Evolutionary conservation across 169 alveolate genomes (phyloP).

Genomic region (Plasmodium cynomolgi): DNA sequence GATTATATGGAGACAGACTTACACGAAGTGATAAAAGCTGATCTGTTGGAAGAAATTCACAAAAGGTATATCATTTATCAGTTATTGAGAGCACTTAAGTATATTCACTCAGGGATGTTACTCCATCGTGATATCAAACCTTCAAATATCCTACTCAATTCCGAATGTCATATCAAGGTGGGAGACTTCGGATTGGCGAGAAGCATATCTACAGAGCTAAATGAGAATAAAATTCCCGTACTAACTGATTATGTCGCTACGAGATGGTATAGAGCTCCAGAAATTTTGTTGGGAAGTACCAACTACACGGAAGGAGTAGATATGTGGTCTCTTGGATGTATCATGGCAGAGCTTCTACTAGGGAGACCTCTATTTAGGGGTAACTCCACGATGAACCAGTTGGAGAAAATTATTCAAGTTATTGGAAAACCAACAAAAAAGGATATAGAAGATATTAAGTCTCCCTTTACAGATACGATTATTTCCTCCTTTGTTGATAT

Average conservation of each 20-base stretch:
- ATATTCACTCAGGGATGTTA: constrained; percentile 95
- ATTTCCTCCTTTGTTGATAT: constrained; percentile 75
- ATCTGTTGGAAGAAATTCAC: constrained; percentile 96
- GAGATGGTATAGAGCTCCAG: constrained; percentile 99
- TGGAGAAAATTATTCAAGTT: constrained; percentile 92
- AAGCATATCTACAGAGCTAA: constrained; percentile 88
- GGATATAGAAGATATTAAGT: constrained; percentile 92
- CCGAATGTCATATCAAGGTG: constrained; percentile 97
- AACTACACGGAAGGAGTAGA: constrained; percentile 99
- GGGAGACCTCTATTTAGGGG: constrained; percentile 99
- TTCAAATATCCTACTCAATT: constrained; percentile 95
- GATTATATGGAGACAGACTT: constrained; percentile 99
- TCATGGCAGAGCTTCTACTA: constrained; percentile 95
- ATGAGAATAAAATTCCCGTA: constrained; percentile 87
- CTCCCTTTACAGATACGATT: constrained; percentile 90
- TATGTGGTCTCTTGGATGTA: constrained; percentile 99
- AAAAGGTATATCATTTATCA: constrained; percentile 94
- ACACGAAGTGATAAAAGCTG: constrained; percentile 98
- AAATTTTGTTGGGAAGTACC: constrained; percentile 95
- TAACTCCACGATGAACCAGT: constrained; percentile 97
- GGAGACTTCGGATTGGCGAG: constrained; percentile 98
- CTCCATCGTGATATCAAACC: constrained; percentile 99
- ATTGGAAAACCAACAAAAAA: constrained; percentile 94
- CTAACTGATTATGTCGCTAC: constrained; percentile 99
- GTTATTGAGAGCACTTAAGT: constrained; percentile 93